phyloP scores from a whole-genome alignment of 495 filamentous ascomycete species.

The Lophium mytilinum region DNA sequence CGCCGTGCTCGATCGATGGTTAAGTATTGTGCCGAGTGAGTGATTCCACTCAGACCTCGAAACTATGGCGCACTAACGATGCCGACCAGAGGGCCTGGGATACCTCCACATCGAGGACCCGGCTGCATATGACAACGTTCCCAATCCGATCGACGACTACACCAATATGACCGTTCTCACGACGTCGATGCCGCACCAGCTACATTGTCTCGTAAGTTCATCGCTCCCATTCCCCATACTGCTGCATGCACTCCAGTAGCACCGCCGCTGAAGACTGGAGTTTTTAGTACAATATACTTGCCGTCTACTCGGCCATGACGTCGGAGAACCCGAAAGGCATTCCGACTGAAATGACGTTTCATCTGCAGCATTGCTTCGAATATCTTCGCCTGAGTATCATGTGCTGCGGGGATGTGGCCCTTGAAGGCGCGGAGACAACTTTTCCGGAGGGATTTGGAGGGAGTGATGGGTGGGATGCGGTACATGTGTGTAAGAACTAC shows the following conservation, averaged over 20 bases:
- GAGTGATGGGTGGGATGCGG: slow-evolving; percentile 6
- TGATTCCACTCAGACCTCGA: too few relatives aligned
- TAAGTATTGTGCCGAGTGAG: slow-evolving; percentile 3
- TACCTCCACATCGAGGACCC: background rate
- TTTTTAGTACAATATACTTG: slow-evolving; percentile 6
- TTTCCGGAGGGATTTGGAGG: slow-evolving; percentile 4
- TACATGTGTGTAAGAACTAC: background rate
- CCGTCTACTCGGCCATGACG: background rate
- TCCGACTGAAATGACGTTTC: background rate
- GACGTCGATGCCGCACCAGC: slow-evolving; percentile 4
- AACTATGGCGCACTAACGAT: too few relatives aligned
- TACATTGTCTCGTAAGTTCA: slow-evolving; percentile 5
- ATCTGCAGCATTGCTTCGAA: slow-evolving; percentile 6
- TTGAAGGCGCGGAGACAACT: slow-evolving; percentile 1
- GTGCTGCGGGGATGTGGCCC: slow-evolving; percentile 6
- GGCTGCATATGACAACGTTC: background rate
- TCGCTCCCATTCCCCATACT: background rate
- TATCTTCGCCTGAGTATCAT: slow-evolving; percentile 5
- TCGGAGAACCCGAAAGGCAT: background rate
- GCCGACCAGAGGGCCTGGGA: background rate
- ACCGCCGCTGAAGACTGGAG: too few relatives aligned
- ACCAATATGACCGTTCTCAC: slow-evolving; percentile 4
- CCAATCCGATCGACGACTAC: slow-evolving; percentile 1
- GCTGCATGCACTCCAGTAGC: too few relatives aligned
- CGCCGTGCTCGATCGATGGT: background rate